These are phyloP conservation scores for Aspergillus carbonarius DNA, from an alignment of 2,329 filamentous ascomycete genomes.

Conservation along the genomic window DNA sequence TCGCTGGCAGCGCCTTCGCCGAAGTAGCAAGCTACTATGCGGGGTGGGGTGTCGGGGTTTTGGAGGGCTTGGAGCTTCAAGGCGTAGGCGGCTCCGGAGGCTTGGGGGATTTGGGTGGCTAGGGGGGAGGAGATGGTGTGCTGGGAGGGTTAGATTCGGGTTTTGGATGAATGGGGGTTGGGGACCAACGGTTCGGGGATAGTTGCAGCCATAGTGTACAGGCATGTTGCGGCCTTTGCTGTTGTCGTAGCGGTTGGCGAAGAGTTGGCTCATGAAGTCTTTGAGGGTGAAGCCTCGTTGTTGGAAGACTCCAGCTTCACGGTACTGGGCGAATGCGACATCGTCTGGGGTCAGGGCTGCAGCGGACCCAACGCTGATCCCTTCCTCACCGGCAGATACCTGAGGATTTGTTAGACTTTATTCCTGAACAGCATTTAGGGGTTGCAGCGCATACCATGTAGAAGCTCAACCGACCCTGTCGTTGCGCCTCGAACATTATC, in stretches of 20 bases:
- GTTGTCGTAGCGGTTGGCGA: conserved; percentile 77
- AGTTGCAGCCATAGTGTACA: conserved; percentile 85
- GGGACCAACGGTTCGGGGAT: conserved; percentile 76
- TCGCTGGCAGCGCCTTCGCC: conserved; percentile 88
- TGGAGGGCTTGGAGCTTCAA: conserved; percentile 76
- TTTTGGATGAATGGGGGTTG: not conserved
- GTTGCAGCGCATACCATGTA: conserved; percentile 83
- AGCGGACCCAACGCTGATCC: conserved; percentile 84
- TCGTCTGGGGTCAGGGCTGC: conserved; percentile 81
- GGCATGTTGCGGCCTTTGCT: conserved; percentile 94
- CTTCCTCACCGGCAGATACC: conserved; percentile 87
- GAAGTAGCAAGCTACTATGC: conserved; percentile 81
- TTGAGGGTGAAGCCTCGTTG: conserved; percentile 83
- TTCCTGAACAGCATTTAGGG: no score
- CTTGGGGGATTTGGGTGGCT: conserved; percentile 86
- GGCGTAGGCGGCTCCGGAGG: conserved; percentile 81
- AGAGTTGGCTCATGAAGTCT: conserved; percentile 94
- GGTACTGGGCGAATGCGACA: conserved; percentile 90
- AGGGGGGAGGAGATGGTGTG: conserved; percentile 84
- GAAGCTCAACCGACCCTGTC: conserved; percentile 90
- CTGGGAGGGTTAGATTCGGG: conserved; percentile 57
- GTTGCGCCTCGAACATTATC: conserved; percentile 96
- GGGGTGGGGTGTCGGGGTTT: conserved; percentile 65
- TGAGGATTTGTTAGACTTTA: conserved; percentile 25
- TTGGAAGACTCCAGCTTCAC: conserved; percentile 87